Base-by-base conservation (phyloP, 2,329 filamentous ascomycete species). In the Chrysosporium queenslandicum region DNA sequence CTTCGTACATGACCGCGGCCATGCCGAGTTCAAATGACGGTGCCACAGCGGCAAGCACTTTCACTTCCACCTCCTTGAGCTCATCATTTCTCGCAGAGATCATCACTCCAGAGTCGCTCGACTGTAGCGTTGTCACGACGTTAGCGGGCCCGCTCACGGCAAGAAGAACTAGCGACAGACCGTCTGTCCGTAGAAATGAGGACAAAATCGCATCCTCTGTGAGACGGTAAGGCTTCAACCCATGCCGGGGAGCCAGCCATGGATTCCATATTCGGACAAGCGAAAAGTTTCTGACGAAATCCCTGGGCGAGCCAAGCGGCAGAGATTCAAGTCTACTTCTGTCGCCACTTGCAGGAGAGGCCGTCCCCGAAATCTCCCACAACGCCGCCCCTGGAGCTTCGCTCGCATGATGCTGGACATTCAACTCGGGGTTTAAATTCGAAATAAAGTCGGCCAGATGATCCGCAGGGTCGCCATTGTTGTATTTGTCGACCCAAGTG, bases 181-280 rank as follows among this genome's bases (percentile, higher is more conserved):
- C 90, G 58, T 85, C 74, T 0, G 73, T 66, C 21, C 81, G 83
- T 20, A 94, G 71, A 59, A 96, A 95, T 0, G 87, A 86, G 54
- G 83, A 82, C 16, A 94, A 64, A 1, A 96, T 69, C 1, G 82
- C 87, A 61, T 94, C 86, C 59, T 89, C 86, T 55, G 88, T 84
- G 3, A 90, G 72, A 3, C 72, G 70, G 53, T 94, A 85, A 0
- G 71, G 71, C 2, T 72, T 68, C 56, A 78, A 81, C 11, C 90
- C 90, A 65, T 96, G 90, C 36, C 88, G 76, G n/a, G 91, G 91
- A 6, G 85, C 87, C 9, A 95, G 72, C 91, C 91, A 97, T 1
- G 89, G 85, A 30, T 77, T 78, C 81, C 83, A 92, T 2, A 87
- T 74, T 16, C 89, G 81, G 4, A 94, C 82, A 11, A 95, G 70